These are phyloP conservation scores for Cyberlindnera meyerae DNA, from an alignment of 805 yeast species.

Conservation along the genomic window DNA sequence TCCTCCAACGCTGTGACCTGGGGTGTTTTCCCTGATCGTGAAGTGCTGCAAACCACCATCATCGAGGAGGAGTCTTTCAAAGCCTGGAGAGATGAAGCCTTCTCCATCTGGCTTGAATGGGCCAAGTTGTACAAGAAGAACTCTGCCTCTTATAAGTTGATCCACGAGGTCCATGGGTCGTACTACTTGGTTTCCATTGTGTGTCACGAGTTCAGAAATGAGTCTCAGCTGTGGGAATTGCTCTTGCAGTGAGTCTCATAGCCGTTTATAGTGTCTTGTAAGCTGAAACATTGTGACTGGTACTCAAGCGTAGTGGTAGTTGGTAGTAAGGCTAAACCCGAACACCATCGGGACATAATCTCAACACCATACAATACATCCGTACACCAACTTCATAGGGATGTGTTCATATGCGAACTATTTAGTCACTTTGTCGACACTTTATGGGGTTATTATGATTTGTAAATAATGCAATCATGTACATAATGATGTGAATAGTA, in stretches of 20 bases:
- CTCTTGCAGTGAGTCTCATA: constrained; percentile 28
- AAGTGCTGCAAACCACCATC: constrained; percentile 86
- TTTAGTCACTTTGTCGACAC: too few species aligned
- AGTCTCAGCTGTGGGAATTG: constrained; percentile 71
- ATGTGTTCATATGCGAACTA: too few species aligned
- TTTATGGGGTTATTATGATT: too few species aligned
- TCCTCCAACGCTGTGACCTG: constrained; percentile 86
- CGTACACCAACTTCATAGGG: too few species aligned
- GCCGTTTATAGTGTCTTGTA: not conserved
- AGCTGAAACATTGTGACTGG: not conserved
- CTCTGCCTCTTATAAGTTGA: constrained; percentile 51
- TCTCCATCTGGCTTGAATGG: constrained; percentile 90
- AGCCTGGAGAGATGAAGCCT: constrained; percentile 97
- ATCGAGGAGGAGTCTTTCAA: constrained; percentile 88
- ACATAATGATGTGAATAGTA: too few species aligned
- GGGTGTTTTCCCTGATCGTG: constrained; percentile 94
- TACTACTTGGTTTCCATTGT: constrained; percentile 80
- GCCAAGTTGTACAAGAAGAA: constrained; percentile 61
- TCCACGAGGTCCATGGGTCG: constrained; percentile 54
- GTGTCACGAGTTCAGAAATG: constrained; percentile 76
- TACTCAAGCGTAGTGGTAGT: not conserved
- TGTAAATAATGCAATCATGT: too few species aligned
- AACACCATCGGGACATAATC: too few species aligned
- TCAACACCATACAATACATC: too few species aligned
- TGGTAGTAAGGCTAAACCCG: too few species aligned